These are phyloP conservation scores for Abelmoschus esculentus DNA, from an alignment of 345 rosid species.

Conservation along the genomic window DNA sequence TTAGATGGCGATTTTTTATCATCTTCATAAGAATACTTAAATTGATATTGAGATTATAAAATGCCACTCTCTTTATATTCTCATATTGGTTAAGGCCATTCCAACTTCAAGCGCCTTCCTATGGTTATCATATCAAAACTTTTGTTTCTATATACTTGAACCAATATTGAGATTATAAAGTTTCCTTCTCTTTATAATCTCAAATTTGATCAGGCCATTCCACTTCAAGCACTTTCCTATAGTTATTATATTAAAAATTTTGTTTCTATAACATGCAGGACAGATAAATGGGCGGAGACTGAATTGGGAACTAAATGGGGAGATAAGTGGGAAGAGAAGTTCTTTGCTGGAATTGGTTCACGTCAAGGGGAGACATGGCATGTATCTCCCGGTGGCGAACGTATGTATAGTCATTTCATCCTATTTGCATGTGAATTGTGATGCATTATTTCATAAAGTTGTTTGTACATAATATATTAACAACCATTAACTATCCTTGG, in stretches of 20 bases:
- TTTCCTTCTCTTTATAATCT: background rate
- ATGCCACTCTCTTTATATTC: background rate
- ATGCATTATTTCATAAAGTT: background rate
- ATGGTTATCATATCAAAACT: background rate
- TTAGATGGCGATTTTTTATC: background rate
- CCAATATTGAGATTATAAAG: background rate
- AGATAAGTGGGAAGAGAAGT: conserved; percentile 99
- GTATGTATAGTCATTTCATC: conserved; percentile 32
- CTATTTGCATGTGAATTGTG: background rate
- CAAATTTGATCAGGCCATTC: background rate
- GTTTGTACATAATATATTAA: background rate
- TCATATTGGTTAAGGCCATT: conserved; percentile 2
- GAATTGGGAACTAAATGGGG: conserved; percentile 98
- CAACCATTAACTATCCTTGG: background rate
- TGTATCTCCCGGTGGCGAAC: conserved; percentile 69
- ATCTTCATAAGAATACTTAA: background rate
- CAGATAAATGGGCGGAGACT: conserved; percentile 99
- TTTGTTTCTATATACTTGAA: background rate
- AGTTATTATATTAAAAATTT: background rate
- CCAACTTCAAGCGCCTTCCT: background rate
- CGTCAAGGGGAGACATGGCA: conserved; percentile 99
- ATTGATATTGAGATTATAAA: background rate
- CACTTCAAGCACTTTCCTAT: background rate
- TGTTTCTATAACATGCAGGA: conserved; percentile 42
- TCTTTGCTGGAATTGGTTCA: conserved; percentile 86